A percentile compares a stretch with the other conserved stretches of the same genome.
Evolutionary conservation across 495 filamentous ascomycete species (phyloP).

Genomic region (Symbiotaphrina buchneri): DNA sequence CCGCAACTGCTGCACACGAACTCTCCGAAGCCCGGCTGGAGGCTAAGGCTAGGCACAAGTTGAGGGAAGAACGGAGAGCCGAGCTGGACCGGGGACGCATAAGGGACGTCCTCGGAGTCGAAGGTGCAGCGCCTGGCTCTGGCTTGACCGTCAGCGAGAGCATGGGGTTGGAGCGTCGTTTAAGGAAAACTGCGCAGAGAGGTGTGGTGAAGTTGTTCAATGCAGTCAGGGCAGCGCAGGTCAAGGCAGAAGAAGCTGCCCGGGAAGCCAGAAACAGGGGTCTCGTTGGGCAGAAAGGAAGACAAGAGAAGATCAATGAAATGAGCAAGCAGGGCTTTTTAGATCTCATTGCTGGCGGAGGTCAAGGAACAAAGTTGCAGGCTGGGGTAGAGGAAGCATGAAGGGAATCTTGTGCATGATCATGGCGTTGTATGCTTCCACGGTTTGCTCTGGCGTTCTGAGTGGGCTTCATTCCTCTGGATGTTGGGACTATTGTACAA

Average conservation of each 20-base stretch:
- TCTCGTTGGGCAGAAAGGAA: conserved; percentile 46
- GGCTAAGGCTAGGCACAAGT: conserved; percentile 47
- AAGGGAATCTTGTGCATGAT: too few relatives aligned
- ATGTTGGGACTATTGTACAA: too few relatives aligned
- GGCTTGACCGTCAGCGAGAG: conserved; percentile 29
- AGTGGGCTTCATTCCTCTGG: too few relatives aligned
- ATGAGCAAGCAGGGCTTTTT: conserved; percentile 94
- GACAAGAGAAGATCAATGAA: conserved; percentile 70
- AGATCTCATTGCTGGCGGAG: conserved; percentile 58
- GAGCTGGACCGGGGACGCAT: conserved; percentile 75
- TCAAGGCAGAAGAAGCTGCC: conserved; percentile 56
- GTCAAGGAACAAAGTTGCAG: conserved; percentile 27
- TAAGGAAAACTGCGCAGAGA: conserved; percentile 71
- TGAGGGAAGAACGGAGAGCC: conserved; percentile 60
- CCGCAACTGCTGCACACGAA: conserved; percentile 38
- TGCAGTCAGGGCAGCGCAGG: conserved; percentile 78
- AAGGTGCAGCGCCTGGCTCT: conserved; percentile 12
- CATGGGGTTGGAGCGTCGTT: conserved; percentile 53
- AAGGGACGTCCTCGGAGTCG: conserved; percentile 51
- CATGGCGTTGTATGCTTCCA: too few relatives aligned
- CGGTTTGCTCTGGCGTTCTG: too few relatives aligned
- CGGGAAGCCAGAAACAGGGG: conserved; percentile 42
- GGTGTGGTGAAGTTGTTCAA: conserved; percentile 93
- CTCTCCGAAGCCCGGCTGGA: conserved; percentile 58
- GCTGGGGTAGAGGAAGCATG: conserved; percentile 26